Percentiles rank a stretch among this genome's conserved stretches.
Evolutionary conservation across 805 yeast genomes (phyloP).

Genomic region (Wickerhamiella brachini): DNA sequence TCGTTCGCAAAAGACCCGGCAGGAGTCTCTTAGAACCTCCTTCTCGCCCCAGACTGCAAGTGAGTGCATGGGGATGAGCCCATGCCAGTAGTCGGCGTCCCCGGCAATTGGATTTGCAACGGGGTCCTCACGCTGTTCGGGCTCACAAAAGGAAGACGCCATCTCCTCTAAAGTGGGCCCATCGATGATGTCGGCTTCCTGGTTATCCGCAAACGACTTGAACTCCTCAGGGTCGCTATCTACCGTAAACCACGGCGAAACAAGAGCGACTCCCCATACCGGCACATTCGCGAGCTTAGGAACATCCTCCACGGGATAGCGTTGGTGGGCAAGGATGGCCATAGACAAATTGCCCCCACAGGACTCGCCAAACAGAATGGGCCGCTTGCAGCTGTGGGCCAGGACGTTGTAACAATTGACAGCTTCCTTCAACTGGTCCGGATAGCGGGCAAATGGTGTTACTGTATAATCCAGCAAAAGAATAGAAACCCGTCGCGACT

Average conservation of each 20-base stretch:
- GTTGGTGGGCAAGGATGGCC: conserved; percentile 8
- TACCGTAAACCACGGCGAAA: conserved; percentile 11
- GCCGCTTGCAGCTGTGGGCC: conserved; percentile 10
- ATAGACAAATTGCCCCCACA: conserved; percentile 23
- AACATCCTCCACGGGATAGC: conserved; percentile 5
- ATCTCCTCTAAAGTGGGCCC: conserved; percentile 1
- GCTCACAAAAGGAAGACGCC: conserved; percentile 1
- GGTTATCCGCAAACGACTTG: neutral
- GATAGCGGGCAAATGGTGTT: conserved; percentile 15
- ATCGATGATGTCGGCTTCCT: conserved; percentile 4
- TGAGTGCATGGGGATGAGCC: conserved; percentile 4
- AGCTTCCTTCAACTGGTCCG: conserved; percentile 20
- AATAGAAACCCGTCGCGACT: conserved; percentile 14
- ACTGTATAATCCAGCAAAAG: conserved; percentile 22
- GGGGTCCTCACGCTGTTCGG: neutral
- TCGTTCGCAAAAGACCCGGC: conserved; percentile 1
- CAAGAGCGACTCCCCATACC: conserved; percentile 6
- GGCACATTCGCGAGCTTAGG: neutral
- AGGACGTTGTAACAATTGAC: conserved; percentile 14
- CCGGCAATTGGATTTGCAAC: conserved; percentile 1
- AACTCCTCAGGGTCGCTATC: neutral
- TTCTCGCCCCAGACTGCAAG: conserved; percentile 7
- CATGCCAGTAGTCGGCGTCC: conserved; percentile 5
- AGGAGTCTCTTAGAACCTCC: conserved; percentile 6
- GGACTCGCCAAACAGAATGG: conserved; percentile 23